A percentile compares a stretch with the other conserved stretches of the same genome.
Conservation (phyloP, 495 filamentous ascomycete genomes). For the Aspergillus diversus region DNA sequence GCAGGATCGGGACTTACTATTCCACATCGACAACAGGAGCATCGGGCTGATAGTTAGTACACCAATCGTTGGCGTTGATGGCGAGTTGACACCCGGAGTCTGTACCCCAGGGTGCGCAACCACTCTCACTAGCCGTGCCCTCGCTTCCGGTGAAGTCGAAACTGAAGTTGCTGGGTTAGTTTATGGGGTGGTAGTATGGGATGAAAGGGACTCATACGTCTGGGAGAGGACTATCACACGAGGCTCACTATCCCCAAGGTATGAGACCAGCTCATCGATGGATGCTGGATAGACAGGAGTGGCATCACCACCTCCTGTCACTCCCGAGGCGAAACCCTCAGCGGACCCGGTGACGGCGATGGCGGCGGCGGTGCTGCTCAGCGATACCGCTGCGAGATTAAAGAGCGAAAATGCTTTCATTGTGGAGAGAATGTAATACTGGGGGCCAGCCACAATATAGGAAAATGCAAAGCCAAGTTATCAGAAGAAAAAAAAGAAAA, state of each 20-base stretch:
- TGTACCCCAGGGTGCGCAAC: conserved; percentile 53
- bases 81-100: conserved; percentile 51
- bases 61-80: conserved; percentile 57
- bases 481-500: conserved; percentile 15
- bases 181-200: neutral
- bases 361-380: conserved; percentile 26
- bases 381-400: conserved; percentile 18
- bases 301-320: conserved; percentile 45
- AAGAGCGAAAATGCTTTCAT: conserved; percentile 26
- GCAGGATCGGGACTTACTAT: conserved; percentile 30
- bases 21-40: conserved; percentile 41
- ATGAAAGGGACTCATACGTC: conserved; percentile 21
- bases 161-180: neutral
- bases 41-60: conserved; percentile 42
- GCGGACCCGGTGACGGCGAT: conserved; percentile 41
- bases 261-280: conserved; percentile 48
- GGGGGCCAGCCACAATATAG: conserved; percentile 14
- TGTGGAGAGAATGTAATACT: conserved; percentile 20
- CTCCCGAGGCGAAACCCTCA: conserved; percentile 46
- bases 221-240: conserved; percentile 44
- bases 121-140: conserved; percentile 44
- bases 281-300: conserved; percentile 42
- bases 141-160: conserved; percentile 51
- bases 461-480: neutral
- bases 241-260: conserved; percentile 40